These are phyloP conservation scores for Papiliotrema flavescens DNA, from an alignment of 1,284 basidiomycete genomes.

Conservation along the genomic window DNA sequence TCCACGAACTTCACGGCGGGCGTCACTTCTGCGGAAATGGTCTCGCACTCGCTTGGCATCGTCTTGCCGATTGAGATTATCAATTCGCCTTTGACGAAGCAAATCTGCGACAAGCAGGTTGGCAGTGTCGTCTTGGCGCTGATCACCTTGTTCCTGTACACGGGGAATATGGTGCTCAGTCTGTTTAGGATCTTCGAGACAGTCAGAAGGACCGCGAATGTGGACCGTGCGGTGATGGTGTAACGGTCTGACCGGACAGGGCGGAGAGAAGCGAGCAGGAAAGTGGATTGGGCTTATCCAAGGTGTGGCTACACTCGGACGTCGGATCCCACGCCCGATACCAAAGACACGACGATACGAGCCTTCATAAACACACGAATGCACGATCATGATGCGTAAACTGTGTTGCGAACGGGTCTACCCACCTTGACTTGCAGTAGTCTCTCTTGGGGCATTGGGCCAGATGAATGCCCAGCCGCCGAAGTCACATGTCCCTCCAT, in stretches of 20 bases:
- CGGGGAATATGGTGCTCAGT: slow-evolving; percentile 50
- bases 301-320: no score
- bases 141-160: slow-evolving; percentile 44
- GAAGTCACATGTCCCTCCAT: no score
- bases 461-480: no score
- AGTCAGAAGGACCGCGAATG: slow-evolving; percentile 43
- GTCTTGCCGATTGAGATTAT: slow-evolving; percentile 21
- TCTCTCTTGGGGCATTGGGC: no score
- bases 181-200: slow-evolving; percentile 53
- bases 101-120: slow-evolving; percentile 48
- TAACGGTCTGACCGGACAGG: neutral
- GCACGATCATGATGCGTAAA: neutral
- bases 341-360: neutral
- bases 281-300: no score
- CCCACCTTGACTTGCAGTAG: no score
- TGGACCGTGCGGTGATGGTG: slow-evolving; percentile 18
- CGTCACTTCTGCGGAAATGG: slow-evolving; percentile 7
- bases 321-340: no score
- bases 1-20: neutral
- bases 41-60: slow-evolving; percentile 21
- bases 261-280: no score
- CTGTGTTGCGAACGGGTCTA: no score
- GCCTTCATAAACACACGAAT: neutral
- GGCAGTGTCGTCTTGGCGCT: slow-evolving; percentile 46
- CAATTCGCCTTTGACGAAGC: slow-evolving; percentile 11